Base-by-base conservation (phyloP, 495 filamentous ascomycete genomes). In the Echria macrotheca region DNA sequence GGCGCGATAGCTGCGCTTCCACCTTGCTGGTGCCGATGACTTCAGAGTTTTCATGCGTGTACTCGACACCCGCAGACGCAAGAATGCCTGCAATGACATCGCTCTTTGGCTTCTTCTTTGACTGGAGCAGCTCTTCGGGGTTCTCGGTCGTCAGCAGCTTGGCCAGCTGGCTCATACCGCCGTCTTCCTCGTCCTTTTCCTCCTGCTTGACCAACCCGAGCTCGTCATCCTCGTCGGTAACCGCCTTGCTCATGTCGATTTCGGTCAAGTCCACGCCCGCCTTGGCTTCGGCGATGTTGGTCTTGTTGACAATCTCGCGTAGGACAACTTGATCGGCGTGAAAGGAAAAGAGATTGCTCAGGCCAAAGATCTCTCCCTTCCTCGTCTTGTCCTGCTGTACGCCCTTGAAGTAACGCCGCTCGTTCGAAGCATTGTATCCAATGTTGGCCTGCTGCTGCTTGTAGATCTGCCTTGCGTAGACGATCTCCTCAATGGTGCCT, bases 381-480 rank as follows among this genome's bases (percentile, higher is more conserved):
- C 72, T 66, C 25, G 79, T 81, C 42, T 80, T 80, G 54, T 87
- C 81, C 35, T 91, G 86, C 65, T 94, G 89, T 0, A 98, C 88
- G 31, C 93, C 93, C 57, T 86, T 89, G 72, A 98, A 98, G 67
- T 98, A 98, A 7, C 93, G 80, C 1, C 93, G 84, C 64, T 98
- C 93, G 23, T 81, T 85, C 33, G 84, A 90, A 6, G 93, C 93
- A 25, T 84, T 95, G 65, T 98, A 98, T 1, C 88, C 93, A 42
- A 98, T 98, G 57, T 95, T 96, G 2, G 93, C 93, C 62, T 97
- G 93, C 58, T 98, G 93, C 60, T 98, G 93, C 62, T 98, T 98
- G 72, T 97, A 98, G 47, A 98, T 95, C 59, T 98, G 93, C 8
- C 93, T 79, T 0, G 93, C 93, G 58, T 98, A 98, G 26, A 96